Evolutionary conservation across 352 stramenopile species (phyloP).

Genomic region (Pythium pyrilobum): DNA sequence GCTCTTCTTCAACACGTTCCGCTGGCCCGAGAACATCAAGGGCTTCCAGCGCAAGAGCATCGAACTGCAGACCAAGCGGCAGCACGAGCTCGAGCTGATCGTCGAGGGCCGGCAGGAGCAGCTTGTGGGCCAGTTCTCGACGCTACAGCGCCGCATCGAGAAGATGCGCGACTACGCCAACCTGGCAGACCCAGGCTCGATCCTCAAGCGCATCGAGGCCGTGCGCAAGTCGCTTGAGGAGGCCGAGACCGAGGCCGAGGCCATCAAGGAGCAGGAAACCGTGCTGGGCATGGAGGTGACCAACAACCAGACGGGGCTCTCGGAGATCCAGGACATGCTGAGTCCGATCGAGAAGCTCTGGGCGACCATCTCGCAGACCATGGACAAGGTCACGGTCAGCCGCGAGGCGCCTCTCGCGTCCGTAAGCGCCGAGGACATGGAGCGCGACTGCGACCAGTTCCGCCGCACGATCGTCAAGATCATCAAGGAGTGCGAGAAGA

Average conservation of each 20-base stretch:
- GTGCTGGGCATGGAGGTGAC: conserved; percentile 80
- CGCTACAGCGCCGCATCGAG: conserved; percentile 82
- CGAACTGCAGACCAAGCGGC: conserved; percentile 86
- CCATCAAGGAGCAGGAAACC: conserved; percentile 85
- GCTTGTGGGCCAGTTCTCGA: conserved; percentile 69
- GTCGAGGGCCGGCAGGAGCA: conserved; percentile 88
- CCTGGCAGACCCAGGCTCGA: conserved; percentile 67
- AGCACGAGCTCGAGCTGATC: conserved; percentile 87
- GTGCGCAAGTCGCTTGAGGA: conserved; percentile 80
- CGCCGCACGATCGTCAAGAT: conserved; percentile 85
- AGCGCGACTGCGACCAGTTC: conserved; percentile 85
- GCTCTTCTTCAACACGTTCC: conserved; percentile 87
- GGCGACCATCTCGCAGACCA: conserved; percentile 74
- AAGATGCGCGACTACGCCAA: conserved; percentile 89
- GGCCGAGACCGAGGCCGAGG: conserved; percentile 72
- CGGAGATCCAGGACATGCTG: conserved; percentile 72
- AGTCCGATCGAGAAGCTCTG: conserved; percentile 86
- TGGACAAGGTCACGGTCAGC: conserved; percentile 72
- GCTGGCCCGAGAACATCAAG: conserved; percentile 90
- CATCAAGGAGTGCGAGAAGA: conserved; percentile 89
- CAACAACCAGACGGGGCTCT: conserved; percentile 75
- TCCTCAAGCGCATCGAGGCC: conserved; percentile 76
- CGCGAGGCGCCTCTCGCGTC: conserved; percentile 52
- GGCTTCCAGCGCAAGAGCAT: conserved; percentile 88
- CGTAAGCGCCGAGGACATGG: conserved; percentile 83